These are phyloP conservation scores for Basidiobolus meristosporus DNA, from an alignment of 371 early-diverging fungal genomes.

Conservation along the genomic window DNA sequence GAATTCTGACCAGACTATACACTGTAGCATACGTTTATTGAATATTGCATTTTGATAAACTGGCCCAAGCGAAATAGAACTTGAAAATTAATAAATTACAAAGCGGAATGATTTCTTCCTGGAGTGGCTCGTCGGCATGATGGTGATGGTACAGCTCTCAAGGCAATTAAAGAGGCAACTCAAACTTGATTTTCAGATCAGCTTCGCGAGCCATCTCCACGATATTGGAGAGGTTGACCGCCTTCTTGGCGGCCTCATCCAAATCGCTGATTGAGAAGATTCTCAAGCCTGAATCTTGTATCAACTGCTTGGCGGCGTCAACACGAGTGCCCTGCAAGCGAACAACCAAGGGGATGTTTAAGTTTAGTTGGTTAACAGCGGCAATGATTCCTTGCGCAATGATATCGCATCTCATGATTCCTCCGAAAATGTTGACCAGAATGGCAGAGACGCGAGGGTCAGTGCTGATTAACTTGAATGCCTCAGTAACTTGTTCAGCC, in stretches of 20 bases:
- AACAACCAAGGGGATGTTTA: conserved; percentile 87
- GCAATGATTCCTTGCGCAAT: conserved; percentile 96
- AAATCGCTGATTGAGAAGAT: conserved; percentile 88
- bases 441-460: conserved; percentile 87
- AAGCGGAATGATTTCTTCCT: no score
- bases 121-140: no score
- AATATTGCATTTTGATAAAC: no score
- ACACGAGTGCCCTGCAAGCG: conserved; percentile 87
- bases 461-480: conserved; percentile 93
- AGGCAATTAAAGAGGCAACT: no score
- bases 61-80: no score
- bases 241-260: conserved; percentile 86
- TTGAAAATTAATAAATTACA: no score
- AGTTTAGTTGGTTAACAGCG: conserved; percentile 75
- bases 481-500: conserved; percentile 89
- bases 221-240: conserved; percentile 22
- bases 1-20: no score
- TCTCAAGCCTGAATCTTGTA: conserved; percentile 74
- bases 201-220: no score
- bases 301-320: conserved; percentile 70
- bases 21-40: no score
- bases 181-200: no score
- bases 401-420: conserved; percentile 97
- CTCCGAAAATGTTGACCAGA: conserved; percentile 98
- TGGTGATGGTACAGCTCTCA: no score